Evolutionary conservation across 2,329 filamentous ascomycete genomes (phyloP).

Genomic region (Leptographium wingfieldii): DNA sequence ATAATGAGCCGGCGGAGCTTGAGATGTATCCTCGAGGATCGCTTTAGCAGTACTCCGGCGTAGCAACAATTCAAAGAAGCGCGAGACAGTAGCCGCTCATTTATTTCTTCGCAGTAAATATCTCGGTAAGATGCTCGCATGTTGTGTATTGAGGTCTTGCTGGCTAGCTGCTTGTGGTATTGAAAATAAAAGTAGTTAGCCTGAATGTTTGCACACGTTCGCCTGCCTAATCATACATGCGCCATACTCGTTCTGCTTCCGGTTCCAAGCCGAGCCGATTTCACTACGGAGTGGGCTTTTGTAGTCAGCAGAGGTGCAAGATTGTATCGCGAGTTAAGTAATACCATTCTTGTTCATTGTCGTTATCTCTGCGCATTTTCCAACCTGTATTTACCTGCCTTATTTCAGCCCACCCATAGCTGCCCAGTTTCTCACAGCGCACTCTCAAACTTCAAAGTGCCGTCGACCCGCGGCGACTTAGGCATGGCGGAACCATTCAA

Average conservation of each 20-base stretch:
- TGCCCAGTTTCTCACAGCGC: neutral
- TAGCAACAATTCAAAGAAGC: no score
- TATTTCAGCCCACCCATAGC: neutral
- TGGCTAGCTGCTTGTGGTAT: no score
- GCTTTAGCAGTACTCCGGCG: no score
- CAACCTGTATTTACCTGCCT: neutral
- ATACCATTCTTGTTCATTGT: neutral
- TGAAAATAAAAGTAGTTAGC: neutral
- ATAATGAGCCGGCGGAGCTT: no score
- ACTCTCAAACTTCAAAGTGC: neutral
- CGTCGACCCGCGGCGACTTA: neutral
- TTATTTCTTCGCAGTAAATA: no score
- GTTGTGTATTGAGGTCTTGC: no score
- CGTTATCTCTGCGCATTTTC: neutral
- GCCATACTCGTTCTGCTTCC: neutral
- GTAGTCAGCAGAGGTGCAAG: neutral
- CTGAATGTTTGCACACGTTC: neutral
- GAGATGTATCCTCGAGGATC: no score
- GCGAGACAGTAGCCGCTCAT: no score
- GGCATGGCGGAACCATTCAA: slow-evolving; percentile 20
- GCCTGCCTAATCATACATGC: neutral
- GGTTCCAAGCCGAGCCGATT: neutral
- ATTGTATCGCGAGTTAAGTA: neutral
- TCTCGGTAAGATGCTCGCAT: no score
- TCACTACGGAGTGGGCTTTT: neutral